Base-by-base conservation (phyloP, 176 grass and related monocot genomes). In the Ananas comosus region DNA sequence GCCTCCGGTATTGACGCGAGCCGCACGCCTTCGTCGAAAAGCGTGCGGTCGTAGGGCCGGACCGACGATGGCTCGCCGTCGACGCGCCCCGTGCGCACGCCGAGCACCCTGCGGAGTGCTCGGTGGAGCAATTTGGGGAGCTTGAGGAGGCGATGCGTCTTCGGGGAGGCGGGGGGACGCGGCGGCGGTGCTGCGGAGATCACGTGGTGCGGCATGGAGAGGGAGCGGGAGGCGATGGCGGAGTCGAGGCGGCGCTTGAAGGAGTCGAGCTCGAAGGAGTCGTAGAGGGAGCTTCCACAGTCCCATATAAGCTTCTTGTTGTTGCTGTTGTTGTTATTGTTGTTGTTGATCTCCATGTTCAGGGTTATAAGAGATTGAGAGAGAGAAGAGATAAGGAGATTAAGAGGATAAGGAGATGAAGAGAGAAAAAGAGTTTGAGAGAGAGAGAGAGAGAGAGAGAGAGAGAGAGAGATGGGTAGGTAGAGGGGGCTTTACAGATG, bases 231-330 rank as follows among this genome's bases (percentile, higher is more conserved):
- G 12, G 57, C 19, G 48, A 66, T 65, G 23, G 67, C 59, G 23
- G 53, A 74, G 63, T 74, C 51, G 64, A 84, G 71, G 33, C 70
- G 64, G 42, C 53, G 22, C 65, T 19, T 65, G 70, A 74, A 65
- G 48, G 70, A 78, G 33, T 52, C 19, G 52, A 75, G 76, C 51
- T 83, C 51, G 70, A 54, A 78, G 12, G 70, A 74, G 68, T 84
- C 81, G 64, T 83, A 79, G 70, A 75, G 70, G 27, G 64, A 42
- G 76, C 71, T 75, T 65, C 27, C 54, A 54, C 23, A 75, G 50
- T 79, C 76, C 76, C 82, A 84, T 54, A 79, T 42, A 72, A 72
- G 74, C 27, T 59, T 75, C 72, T 65, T 53, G 68, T 59, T 79
- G 57, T 21, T 23, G 18, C 12, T 79, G 68, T 18, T 12, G 65